Base-by-base conservation (phyloP, 495 filamentous ascomycete species). In the Aspergillus steynii region DNA sequence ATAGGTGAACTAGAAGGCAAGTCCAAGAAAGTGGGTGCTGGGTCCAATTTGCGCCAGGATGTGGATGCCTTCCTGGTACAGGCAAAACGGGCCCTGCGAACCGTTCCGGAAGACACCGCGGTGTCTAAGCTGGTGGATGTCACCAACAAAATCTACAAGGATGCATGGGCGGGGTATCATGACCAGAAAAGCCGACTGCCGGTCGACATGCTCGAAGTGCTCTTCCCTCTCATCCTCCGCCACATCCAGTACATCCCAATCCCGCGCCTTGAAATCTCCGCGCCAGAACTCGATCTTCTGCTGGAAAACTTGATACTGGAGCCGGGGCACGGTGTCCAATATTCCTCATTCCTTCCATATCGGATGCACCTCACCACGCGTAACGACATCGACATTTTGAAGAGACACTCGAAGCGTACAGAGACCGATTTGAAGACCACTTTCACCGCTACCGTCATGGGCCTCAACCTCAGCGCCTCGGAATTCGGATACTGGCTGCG, bases 281-380 rank as follows among this genome's bases (percentile, higher is more conserved):
- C 90, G 3, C 94, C 92, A 1, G 85, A 90, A 55, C 77, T 96
- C 62, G 92, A 96, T 64, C 83, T 98, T 10, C 78, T 98, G 0
- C 75, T 98, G 7, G 94, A 97, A 66, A 97, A 95, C 58, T 79
- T 98, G 46, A 88, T 98, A 55, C 79, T 98, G 42, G 93, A 98
- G 64, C 94, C 94, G 0, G 94, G 94, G 26, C 80, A 78, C 34
- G 95, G 92, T 2, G 82, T 96, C 63, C 95, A 96, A 69, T 82
- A 86, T 62, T 88, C 89, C 2, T 96, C 92, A 0, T 97, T 98
- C 82, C 84, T 97, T 14, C 94, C 94, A 0, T 93, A 91, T 73
- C 85, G 87, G 46, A 81, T 97, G 56, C 86, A 88, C 46, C 76
- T 96, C 45, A 86, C 92, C 63, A 92, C 91, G 0, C 89, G 87